Percentiles rank a stretch among this genome's conserved stretches.
Conservation (phyloP, 2,329 filamentous ascomycete species). For the Ophiocordyceps sinensis region DNA sequence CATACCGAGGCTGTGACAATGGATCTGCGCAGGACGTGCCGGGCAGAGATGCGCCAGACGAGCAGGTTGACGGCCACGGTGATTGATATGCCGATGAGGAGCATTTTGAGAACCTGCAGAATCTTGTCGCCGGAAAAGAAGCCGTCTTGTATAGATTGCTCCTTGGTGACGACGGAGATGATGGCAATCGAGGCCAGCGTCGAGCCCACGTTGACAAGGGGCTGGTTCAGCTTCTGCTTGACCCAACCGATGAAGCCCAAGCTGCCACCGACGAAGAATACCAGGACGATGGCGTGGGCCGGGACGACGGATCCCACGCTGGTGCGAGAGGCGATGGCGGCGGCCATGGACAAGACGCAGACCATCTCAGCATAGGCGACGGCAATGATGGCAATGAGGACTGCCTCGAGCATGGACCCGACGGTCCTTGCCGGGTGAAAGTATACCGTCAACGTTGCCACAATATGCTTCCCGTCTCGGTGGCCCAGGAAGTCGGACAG, state of each 20-base stretch:
- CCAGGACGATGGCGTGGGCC: conserved; percentile 64
- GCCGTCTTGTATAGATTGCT: conserved; percentile 71
- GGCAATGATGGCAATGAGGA: conserved; percentile 60
- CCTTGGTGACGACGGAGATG: conserved; percentile 82
- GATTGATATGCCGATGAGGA: conserved; percentile 60
- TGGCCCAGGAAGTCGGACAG: conserved; percentile 62
- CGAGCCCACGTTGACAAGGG: conserved; percentile 70
- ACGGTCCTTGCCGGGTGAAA: conserved; percentile 80
- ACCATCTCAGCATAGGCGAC: conserved; percentile 58
- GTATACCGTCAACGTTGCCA: conserved; percentile 87
- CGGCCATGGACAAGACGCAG: conserved; percentile 75
- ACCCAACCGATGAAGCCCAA: conserved; percentile 81
- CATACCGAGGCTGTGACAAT: conserved; percentile 59
- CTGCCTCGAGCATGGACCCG: conserved; percentile 81
- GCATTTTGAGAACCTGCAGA: conserved; percentile 67
- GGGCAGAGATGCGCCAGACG: conserved; percentile 66
- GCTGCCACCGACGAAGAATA: conserved; percentile 74
- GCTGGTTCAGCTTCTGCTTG: conserved; percentile 65
- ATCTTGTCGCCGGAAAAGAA: conserved; percentile 74
- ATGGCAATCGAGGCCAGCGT: conserved; percentile 79
- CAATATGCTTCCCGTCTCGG: conserved; percentile 85
- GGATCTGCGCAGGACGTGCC: conserved; percentile 56
- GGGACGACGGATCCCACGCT: conserved; percentile 50
- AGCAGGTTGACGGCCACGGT: conserved; percentile 63
- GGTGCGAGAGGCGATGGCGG: conserved; percentile 64